Evolutionary conservation across 176 grass and related monocot species (phyloP), one percentile per base, ranked within the genome.

Genomic region (Phoenix dactylifera): DNA sequence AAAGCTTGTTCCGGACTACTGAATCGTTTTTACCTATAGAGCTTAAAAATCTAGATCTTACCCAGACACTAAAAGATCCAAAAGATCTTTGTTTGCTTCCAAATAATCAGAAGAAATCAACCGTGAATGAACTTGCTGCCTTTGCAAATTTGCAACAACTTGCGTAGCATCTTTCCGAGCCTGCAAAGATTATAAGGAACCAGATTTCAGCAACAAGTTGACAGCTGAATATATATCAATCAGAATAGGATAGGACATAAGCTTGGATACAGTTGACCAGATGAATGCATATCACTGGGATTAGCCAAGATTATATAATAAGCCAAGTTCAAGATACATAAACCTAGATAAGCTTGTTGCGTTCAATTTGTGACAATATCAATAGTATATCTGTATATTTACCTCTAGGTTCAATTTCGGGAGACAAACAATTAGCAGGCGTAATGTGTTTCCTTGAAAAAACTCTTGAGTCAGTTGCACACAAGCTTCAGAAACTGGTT

Each of bases 321-420:
- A 44, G 9, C 35, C 1, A 44, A 44, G 35, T 44, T 44, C 28
- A 30, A 30, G 4, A 44, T 44, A 12, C 7, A 44, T 44, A 14
- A 44, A 12, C 10, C 35, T 44, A 14, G 35, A 44, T 44, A 44
- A 44, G 5, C 35, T 12, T 44, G 35, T 44, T 44, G 35, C 35
- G 12, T 44, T 44, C 7, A 44, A 44, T 44, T 44, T 44, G 35
- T 44, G 35, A 44, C 35, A 44, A 12, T 44, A 44, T 44, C 35
- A 39, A 15, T 12, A 51, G 20, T 18, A 67, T 32, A 59, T 18
- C 24, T 35, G 28, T 54, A 65, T 74, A n/a, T 44, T 2, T 74
- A 95, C 87, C 88, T 98, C 93, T 73, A 98, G 72, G 58, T 80
- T 98, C 39, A 98, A 65, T 67, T 89, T 98, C 18, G 93, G 93